phyloP scores from a whole-genome alignment of 177 flowering plant species.

The Telopea speciosissima region DNA sequence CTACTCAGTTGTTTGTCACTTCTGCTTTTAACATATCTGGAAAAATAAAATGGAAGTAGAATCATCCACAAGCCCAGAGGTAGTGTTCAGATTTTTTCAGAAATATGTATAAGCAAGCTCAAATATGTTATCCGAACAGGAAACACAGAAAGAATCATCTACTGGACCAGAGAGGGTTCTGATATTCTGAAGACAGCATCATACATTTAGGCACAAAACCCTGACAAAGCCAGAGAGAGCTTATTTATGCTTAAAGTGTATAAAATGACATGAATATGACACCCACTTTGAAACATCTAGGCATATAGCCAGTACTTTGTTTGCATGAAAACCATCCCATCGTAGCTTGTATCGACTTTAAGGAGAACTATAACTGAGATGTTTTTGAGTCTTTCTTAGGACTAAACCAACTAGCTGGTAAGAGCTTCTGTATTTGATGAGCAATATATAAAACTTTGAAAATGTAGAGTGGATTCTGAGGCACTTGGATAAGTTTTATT shows the following conservation, averaged over 20 bases:
- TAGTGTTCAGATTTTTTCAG: not conserved
- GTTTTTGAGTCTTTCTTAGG: not conserved
- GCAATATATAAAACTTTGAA: too few relatives aligned
- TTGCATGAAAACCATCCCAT: not conserved
- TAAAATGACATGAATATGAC: not conserved
- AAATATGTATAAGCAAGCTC: not conserved
- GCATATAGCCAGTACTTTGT: not conserved
- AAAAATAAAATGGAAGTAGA: conserved; percentile 9
- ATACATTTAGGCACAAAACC: not conserved
- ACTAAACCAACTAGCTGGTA: not conserved
- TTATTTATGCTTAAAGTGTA: not conserved
- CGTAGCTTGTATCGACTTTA: not conserved
- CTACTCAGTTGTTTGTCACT: conserved; percentile 67
- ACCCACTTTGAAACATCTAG: not conserved
- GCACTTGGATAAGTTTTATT: not conserved
- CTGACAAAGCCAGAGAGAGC: not conserved
- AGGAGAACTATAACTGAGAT: not conserved
- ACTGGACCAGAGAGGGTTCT: too few relatives aligned
- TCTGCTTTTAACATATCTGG: conserved; percentile 85
- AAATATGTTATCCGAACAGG: too few relatives aligned
- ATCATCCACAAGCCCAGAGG: not conserved
- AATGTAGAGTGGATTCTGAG: not conserved
- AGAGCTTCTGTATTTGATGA: not conserved
- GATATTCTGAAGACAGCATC: too few relatives aligned
- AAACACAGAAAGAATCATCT: too few relatives aligned